phyloP scores from a whole-genome alignment of 2,329 filamentous ascomycete species.

The Exserohilum rostratum region DNA sequence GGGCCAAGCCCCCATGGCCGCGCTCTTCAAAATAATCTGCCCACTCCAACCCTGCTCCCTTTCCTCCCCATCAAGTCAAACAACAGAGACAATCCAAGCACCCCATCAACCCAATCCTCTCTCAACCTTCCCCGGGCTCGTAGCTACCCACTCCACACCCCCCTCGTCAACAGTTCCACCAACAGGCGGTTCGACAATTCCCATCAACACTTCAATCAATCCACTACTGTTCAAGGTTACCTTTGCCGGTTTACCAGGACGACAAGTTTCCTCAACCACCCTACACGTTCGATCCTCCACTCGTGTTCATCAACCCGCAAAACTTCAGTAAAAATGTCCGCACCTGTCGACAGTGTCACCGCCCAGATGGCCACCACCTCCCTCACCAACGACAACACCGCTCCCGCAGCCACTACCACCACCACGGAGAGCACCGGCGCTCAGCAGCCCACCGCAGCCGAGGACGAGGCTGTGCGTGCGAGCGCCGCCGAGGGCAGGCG shows the following conservation, averaged over 20 bases:
- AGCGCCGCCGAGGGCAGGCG: conserved; percentile 98
- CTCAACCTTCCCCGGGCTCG: conserved; percentile 48
- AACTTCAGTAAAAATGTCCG: conserved; percentile 77
- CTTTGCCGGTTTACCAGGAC: conserved; percentile 50
- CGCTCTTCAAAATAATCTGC: conserved; percentile 23
- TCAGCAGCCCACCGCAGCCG: conserved; percentile 72
- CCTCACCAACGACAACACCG: conserved; percentile 58
- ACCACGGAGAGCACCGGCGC: conserved; percentile 58
- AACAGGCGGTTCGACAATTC: conserved; percentile 54
- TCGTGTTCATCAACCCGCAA: conserved; percentile 63
- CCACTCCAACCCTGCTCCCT: conserved; percentile 28
- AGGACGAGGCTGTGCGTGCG: conserved; percentile 90
- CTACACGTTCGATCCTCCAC: conserved; percentile 40
- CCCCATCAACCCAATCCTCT: conserved; percentile 40
- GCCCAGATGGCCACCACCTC: conserved; percentile 70
- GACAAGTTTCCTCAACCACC: conserved; percentile 51
- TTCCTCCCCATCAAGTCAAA: conserved; percentile 44
- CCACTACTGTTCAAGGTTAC: conserved; percentile 48
- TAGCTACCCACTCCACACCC: conserved; percentile 60
- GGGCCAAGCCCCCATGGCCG: conserved; percentile 31
- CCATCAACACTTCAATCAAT: conserved; percentile 36
- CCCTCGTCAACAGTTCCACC: conserved; percentile 60
- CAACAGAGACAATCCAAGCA: conserved; percentile 34
- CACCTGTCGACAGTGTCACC: conserved; percentile 78
- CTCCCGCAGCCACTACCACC: conserved; percentile 11